Evolutionary conservation across 164 flowering plant genomes (phyloP).

Genomic region (Dillenia turbinata): DNA sequence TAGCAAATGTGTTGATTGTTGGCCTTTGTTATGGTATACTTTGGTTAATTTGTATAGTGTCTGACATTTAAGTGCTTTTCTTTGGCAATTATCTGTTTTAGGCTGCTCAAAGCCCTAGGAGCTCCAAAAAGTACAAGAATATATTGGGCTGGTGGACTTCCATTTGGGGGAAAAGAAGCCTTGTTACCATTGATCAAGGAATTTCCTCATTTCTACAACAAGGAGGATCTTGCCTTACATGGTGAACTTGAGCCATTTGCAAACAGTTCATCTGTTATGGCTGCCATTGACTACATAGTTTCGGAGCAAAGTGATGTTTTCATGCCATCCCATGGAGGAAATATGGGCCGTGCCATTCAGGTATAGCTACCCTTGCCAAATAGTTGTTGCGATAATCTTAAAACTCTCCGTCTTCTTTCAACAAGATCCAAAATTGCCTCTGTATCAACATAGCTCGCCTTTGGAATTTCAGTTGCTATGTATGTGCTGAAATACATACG

Average conservation of each 20-base stretch:
- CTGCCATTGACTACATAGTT: constrained; percentile 87
- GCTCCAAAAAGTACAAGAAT: constrained; percentile 78
- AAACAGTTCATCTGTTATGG: constrained; percentile 73
- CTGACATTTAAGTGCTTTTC: background rate
- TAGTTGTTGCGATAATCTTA: too few relatives aligned
- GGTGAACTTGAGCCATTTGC: constrained; percentile 80
- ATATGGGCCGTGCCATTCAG: constrained; percentile 98
- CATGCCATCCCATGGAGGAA: constrained; percentile 99
- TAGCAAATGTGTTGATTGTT: background rate
- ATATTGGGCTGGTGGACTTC: constrained; percentile 92
- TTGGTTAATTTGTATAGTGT: background rate
- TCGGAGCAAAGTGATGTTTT: constrained; percentile 83
- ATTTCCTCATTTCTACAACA: constrained; percentile 81
- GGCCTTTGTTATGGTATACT: background rate
- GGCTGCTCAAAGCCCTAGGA: constrained; percentile 93
- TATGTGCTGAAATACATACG: background rate
- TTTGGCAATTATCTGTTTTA: constrained; percentile 15
- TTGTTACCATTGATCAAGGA: constrained; percentile 60
- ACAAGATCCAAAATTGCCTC: too few relatives aligned
- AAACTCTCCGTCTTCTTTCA: too few relatives aligned
- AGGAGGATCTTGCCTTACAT: constrained; percentile 81
- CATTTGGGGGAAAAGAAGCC: constrained; percentile 86
- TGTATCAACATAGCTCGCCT: too few relatives aligned
- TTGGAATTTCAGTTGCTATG: too few relatives aligned
- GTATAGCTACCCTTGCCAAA: constrained; percentile 25